A percentile compares a stretch with the other conserved stretches of the same genome.
Conservation (phyloP, 176 grass and related monocot species). For the Oryza coarctata region DNA sequence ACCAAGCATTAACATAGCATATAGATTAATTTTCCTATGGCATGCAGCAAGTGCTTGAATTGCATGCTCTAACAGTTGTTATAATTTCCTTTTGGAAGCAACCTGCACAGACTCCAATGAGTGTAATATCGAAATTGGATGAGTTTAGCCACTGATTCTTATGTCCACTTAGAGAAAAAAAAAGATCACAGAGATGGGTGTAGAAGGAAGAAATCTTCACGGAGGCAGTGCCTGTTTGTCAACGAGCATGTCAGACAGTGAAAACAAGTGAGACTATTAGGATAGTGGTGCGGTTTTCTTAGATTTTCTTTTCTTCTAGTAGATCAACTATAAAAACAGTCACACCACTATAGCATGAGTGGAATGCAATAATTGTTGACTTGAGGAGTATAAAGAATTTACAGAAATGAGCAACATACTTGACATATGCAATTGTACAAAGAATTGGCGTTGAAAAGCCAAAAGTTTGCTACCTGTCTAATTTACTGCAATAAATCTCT, state of each 20-base stretch:
- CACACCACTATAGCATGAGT: constrained; percentile 57
- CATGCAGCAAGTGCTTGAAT: constrained; percentile 33
- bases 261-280: constrained; percentile 52
- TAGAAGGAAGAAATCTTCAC: neutral
- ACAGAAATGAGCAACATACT: neutral
- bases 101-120: constrained; percentile 26
- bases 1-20: constrained; percentile 30
- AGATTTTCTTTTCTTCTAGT: constrained; percentile 65
- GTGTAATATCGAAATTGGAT: neutral
- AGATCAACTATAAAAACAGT: constrained; percentile 87
- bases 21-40: constrained; percentile 7
- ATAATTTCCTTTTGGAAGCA: constrained; percentile 21
- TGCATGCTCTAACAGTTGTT: constrained; percentile 24
- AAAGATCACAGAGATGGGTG: neutral
- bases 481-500: constrained; percentile 17
- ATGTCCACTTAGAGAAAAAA: neutral
- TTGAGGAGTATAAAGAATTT: constrained; percentile 41
- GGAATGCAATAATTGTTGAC: constrained; percentile 52
- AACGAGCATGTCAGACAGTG: constrained; percentile 32
- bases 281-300: constrained; percentile 36
- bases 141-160: constrained; percentile 13
- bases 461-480: neutral
- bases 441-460: neutral
- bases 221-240: constrained; percentile 3
- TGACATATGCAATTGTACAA: constrained; percentile 8